Evolutionary conservation across 2,329 filamentous ascomycete species (phyloP), one percentile per base, ranked within the genome.

Genomic region (Fusarium sp.): DNA sequence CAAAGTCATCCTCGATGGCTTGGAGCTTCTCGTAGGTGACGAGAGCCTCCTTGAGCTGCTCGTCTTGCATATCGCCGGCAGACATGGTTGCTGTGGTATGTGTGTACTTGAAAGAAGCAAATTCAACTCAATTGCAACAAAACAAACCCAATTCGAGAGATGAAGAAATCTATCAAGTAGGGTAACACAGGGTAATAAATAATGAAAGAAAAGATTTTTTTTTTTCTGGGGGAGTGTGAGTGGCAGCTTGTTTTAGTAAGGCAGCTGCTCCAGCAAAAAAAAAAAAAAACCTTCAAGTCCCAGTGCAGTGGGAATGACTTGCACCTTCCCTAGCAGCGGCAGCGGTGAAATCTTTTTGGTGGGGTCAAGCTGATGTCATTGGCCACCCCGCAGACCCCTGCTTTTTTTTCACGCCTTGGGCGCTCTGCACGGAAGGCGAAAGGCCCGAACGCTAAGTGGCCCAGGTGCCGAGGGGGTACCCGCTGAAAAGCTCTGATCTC

Each of bases 1-100:
- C 92, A 79, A 98, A 97, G 74, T 97, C 93, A 77, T 91, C 89
- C 86, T 98, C 94, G 74, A 98, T 88, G 67, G 92, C 89, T 68
- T 91, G 89, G 74, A 98, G 91, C 82, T 96, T 90, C 83, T 95
- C 93, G 83, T 94, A 95, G 68, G 88, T 89, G 71, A 92, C 84
- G 68, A 83, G 76, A 39, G 77, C 77, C 76, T 79, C 76, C 71
- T 77, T 72, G 75, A 77, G 71, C 64, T 76, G 70, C 56, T 69
- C 76, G 69, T 84, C 85, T 29, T 84, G 81, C 69, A 82, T 72
- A 69, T 81, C 76, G 57, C 81, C 80, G 72, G 78, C 76, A 79
- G 81, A 82, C 83, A 84, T 84, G 68, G 56, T 80, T 75, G 52
- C 61, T 67, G 57, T 76, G 27, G 22, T 65, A 50, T 64, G 50